Evolutionary conservation across 495 filamentous ascomycete species (phyloP), one percentile per base, ranked within the genome.

Genomic region (Xylaria grammica): DNA sequence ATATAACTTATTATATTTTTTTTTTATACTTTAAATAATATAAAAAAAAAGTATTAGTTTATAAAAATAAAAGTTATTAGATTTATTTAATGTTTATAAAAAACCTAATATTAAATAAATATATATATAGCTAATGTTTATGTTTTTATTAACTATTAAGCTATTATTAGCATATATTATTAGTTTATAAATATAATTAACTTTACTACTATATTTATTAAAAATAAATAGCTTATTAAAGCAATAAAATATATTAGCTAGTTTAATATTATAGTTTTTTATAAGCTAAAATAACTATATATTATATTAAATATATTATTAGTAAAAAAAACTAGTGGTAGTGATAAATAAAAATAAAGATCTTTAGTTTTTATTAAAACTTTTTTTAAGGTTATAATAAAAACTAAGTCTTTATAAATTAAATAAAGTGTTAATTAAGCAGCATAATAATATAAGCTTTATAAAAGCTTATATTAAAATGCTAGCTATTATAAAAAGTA

Each of bases 181-280:
- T 13, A 48, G 26, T 48, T 26, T 11, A 48, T 4, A 66, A 49
- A 68, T 42, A 61, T 42, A 53, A 66, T 60, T 60, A 53, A 66
- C 61, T 34, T 51, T 29, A 26, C 30, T 36, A 20, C 22, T 60
- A 53, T 32, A 62, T 42, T 61, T 29, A 49, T 52, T 53, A 69
- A 61, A 61, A 69, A 62, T 53, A 60, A 54, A 29, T 44, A 45
- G 20, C 49, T 53, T 60, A 51, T 52, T 40, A 46, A 67, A 48
- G 32, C 32, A 38, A 58, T 56, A 49, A 48, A 67, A 60, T 61
- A 66, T 50, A 66, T 51, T 46, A 66, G n/a, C 29, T 60, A 49
- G 11, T 60, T 34, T 55, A 52, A 27, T 20, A 8, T 66, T 67
- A 65, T 36, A 38, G 40, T 30, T 58, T 45, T 66, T 49, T 60